Evolutionary conservation across 371 early-diverging fungal genomes (phyloP), one percentile per base, ranked within the genome.

Genomic region (Parasitella parasitica): DNA sequence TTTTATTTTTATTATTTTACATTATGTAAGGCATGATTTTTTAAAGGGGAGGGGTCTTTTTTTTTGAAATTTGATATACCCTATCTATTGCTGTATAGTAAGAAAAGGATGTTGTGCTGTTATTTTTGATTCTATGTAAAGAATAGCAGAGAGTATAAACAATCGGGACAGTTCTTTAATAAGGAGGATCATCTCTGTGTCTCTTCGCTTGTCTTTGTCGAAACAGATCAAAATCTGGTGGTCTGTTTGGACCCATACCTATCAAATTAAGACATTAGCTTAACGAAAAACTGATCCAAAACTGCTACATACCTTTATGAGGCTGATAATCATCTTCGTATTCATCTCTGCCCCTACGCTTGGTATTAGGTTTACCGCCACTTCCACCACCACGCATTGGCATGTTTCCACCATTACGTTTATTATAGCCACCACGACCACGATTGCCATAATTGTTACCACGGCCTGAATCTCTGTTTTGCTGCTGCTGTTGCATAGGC

Each of bases 211-310:
- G 87, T 63, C 87, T 69, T 54, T 78, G 72, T 57, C 87, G 73
- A 58, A 84, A 87, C 3, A 85, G 48, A 64, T 87, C 87, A 64
- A 74, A 84, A 46, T 85, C 83, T 36, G 87, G 87, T 41, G 87
- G 86, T 39, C 86, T 77, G 56, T 87, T 87, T 20, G 78, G 82
- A 6, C 80, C 82, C 68, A 78, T 78, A 24, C 83, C 82, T 78
- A 64, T 16, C 30, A 20, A n/a, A n/a, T n/a, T n/a, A n/a, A n/a
- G n/a, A n/a, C n/a, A n/a, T n/a, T n/a, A n/a, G n/a, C n/a, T n/a
- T n/a, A n/a, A n/a, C n/a, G n/a, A n/a, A n/a, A n/a, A n/a, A n/a
- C n/a, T n/a, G n/a, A n/a, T n/a, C n/a, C n/a, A n/a, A n/a, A n/a
- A n/a, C n/a, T n/a, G n/a, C n/a, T n/a, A n/a, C n/a, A n/a, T 73